Percentiles rank a stretch among this genome's conserved stretches.
Evolutionary conservation across 2,329 filamentous ascomycete species (phyloP).

Genomic region (Bipolaris victoriae): DNA sequence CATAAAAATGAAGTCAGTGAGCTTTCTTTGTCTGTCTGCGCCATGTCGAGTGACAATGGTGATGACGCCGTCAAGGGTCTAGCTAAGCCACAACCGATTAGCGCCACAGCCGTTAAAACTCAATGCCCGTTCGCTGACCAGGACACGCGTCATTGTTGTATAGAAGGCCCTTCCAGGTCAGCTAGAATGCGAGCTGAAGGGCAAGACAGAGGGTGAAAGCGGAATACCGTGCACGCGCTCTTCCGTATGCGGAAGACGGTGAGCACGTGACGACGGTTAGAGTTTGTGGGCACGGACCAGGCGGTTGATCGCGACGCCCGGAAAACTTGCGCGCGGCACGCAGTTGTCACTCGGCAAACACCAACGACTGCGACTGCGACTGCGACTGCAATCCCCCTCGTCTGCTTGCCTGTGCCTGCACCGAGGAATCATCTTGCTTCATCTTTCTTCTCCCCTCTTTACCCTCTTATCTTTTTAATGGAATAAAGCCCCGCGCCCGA

Average conservation of each 20-base stretch:
- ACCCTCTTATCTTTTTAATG: constrained; percentile 25
- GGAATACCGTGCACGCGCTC: neutral
- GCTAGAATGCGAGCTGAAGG: neutral
- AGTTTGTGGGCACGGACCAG: constrained; percentile 15
- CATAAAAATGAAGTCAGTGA: neutral
- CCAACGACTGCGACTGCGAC: constrained; percentile 13
- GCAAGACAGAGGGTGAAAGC: neutral
- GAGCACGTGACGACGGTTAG: constrained; percentile 13
- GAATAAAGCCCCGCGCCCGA: constrained; percentile 23
- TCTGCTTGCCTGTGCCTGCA: constrained; percentile 9
- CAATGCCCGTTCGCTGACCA: neutral
- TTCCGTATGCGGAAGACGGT: neutral
- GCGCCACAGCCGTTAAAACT: constrained; percentile 12
- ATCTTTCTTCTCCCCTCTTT: neutral
- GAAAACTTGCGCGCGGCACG: constrained; percentile 21
- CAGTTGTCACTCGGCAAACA: constrained; percentile 23
- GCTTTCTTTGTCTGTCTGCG: neutral
- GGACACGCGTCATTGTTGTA: neutral
- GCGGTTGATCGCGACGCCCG: constrained; percentile 26
- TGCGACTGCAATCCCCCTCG: constrained; percentile 13
- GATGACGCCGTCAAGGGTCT: constrained; percentile 29
- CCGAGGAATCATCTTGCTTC: constrained; percentile 2
- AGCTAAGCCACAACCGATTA: constrained; percentile 29
- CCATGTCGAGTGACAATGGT: constrained; percentile 6
- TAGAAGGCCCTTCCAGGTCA: neutral